phyloP scores from a whole-genome alignment of 2,329 filamentous ascomycete genomes.

The Fusarium foetens region DNA sequence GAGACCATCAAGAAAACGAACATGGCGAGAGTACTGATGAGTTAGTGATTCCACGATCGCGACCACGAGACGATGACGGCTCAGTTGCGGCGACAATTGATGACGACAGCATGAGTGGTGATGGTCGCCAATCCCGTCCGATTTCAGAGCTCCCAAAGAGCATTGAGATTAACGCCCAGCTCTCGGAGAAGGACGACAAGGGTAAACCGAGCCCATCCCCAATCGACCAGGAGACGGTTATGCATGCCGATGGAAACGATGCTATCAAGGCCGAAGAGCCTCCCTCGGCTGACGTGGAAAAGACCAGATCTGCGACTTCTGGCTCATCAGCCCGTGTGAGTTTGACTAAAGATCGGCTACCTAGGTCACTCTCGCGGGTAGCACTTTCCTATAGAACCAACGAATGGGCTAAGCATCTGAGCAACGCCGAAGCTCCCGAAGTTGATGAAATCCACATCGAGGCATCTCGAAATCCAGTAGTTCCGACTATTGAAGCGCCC shows the following conservation, averaged over 20 bases:
- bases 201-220: constrained; percentile 15
- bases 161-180: constrained; percentile 55
- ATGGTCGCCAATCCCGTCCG: constrained; percentile 47
- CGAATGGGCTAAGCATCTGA: constrained; percentile 94
- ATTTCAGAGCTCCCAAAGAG: constrained; percentile 41
- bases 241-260: constrained; percentile 9
- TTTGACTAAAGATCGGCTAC: constrained; percentile 71
- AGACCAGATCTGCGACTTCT: constrained; percentile 55
- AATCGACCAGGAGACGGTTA: constrained; percentile 16
- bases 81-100: constrained; percentile 70
- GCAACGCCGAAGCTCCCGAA: constrained; percentile 77
- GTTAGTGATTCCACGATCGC: constrained; percentile 51
- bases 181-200: constrained; percentile 44
- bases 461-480: constrained; percentile 39
- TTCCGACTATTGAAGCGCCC: constrained; percentile 57
- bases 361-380: constrained; percentile 77
- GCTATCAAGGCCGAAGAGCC: constrained; percentile 12
- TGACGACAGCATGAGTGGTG: constrained; percentile 58
- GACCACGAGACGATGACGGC: constrained; percentile 55
- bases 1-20: constrained; percentile 32
- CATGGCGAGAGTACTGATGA: constrained; percentile 59
- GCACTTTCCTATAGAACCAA: constrained; percentile 89
- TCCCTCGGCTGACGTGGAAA: constrained; percentile 42
- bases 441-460: constrained; percentile 68
- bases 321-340: constrained; percentile 56